Conservation (phyloP, 345 rosid species). For the Hibiscus syriacus region DNA sequence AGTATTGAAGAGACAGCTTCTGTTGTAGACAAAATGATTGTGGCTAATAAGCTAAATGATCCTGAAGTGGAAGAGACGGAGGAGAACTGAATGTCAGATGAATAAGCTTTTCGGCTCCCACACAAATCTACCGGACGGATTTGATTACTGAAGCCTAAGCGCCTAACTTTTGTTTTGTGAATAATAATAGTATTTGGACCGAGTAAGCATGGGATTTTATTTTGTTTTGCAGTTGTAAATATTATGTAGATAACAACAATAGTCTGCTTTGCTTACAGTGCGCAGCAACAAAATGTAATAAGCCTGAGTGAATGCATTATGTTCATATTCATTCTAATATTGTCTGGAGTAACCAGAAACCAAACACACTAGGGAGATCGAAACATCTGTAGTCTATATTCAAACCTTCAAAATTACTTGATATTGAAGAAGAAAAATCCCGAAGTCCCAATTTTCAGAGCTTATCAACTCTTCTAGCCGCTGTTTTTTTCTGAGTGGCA, state of each 20-base stretch:
- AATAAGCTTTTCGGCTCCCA: neutral
- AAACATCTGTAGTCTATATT: neutral
- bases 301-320: neutral
- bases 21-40: neutral
- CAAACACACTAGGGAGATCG: neutral
- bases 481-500: slow-evolving; percentile 22
- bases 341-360: neutral
- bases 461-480: slow-evolving; percentile 16
- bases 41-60: neutral
- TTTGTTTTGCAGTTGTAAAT: neutral
- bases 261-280: neutral
- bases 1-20: slow-evolving; percentile 6
- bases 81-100: neutral
- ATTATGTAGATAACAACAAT: neutral
- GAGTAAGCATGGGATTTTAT: neutral
- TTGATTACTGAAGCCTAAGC: neutral
- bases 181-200: neutral
- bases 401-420: neutral
- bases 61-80: neutral
- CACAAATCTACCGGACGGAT: neutral
- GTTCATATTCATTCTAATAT: neutral
- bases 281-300: neutral
- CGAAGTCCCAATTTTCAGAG: slow-evolving; percentile 12
- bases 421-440: neutral
- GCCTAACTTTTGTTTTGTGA: neutral